These are phyloP conservation scores for Euphrasia confusa DNA, from an alignment of 257 asterid species.

Conservation along the genomic window DNA sequence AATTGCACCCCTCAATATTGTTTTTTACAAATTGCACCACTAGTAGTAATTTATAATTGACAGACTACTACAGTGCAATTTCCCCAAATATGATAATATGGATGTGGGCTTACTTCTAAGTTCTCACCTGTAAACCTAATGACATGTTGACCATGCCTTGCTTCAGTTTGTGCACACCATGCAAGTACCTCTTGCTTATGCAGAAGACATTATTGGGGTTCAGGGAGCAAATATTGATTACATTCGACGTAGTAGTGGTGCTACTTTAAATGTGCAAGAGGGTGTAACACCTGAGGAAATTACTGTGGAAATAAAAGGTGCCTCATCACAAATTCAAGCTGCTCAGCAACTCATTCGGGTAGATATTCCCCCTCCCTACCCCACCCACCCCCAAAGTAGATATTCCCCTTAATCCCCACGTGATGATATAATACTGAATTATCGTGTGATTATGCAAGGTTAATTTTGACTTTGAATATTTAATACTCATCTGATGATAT, in stretches of 20 bases:
- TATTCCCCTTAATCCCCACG: background rate
- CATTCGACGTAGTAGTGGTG: conserved; percentile 77
- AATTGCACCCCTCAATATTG: background rate
- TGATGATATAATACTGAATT: too few relatives aligned
- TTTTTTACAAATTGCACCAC: background rate
- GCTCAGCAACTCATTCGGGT: conserved; percentile 91
- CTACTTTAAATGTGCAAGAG: conserved; percentile 73
- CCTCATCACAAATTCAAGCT: conserved; percentile 70
- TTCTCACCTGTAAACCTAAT: conserved; percentile 8
- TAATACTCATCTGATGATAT: too few relatives aligned
- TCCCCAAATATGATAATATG: background rate
- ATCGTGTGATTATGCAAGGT: too few relatives aligned
- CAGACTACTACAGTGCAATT: background rate
- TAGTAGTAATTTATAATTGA: background rate
- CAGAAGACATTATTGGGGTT: conserved; percentile 84
- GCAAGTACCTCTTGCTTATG: conserved; percentile 80
- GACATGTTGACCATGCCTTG: conserved; percentile 16
- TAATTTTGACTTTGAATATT: too few relatives aligned
- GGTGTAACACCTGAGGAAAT: conserved; percentile 70
- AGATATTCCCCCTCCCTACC: background rate
- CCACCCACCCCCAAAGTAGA: too few relatives aligned
- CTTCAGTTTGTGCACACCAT: conserved; percentile 67
- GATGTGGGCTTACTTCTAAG: background rate
- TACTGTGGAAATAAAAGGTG: conserved; percentile 82
- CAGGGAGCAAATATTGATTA: conserved; percentile 69